These are phyloP conservation scores for Citeromyces hawaiiensis DNA, from an alignment of 1,139 yeast species.

Conservation along the genomic window DNA sequence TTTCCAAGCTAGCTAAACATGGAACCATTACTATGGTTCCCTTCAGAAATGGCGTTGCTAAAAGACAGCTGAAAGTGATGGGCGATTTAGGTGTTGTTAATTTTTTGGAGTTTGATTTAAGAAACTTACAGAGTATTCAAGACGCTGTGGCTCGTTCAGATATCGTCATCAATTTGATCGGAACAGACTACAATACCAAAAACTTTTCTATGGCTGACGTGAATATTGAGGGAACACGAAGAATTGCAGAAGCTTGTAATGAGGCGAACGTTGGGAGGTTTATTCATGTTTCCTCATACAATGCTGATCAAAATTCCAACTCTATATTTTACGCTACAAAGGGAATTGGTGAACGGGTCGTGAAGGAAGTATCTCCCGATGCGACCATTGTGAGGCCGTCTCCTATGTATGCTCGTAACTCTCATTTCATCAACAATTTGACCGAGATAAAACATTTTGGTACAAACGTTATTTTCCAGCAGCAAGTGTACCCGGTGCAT, in stretches of 20 bases:
- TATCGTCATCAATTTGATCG: constrained; percentile 71
- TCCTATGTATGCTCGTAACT: constrained; percentile 70
- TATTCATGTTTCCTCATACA: constrained; percentile 70
- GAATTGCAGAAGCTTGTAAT: constrained; percentile 64
- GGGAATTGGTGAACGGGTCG: constrained; percentile 67
- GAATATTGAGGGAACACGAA: constrained; percentile 64
- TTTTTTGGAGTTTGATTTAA: constrained; percentile 70
- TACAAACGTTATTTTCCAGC: constrained; percentile 47
- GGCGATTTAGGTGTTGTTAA: constrained; percentile 87
- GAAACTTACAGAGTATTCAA: constrained; percentile 66
- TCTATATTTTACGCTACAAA: constrained; percentile 70
- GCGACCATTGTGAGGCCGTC: constrained; percentile 82
- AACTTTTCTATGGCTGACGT: constrained; percentile 76
- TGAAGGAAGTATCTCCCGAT: constrained; percentile 54
- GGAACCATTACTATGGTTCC: constrained; percentile 75
- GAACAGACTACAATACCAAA: constrained; percentile 68
- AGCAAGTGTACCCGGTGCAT: constrained; percentile 59
- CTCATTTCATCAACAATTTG: constrained; percentile 54
- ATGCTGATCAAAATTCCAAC: constrained; percentile 57
- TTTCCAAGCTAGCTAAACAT: constrained; percentile 64
- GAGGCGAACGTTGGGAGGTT: constrained; percentile 66
- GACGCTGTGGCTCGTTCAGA: constrained; percentile 75
- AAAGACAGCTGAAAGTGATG: constrained; percentile 66
- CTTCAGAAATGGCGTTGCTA: constrained; percentile 67
- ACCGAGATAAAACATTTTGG: constrained; percentile 27